Base-by-base conservation (phyloP, 2,329 filamentous ascomycete genomes). In the Sclerotinia subarctica region DNA sequence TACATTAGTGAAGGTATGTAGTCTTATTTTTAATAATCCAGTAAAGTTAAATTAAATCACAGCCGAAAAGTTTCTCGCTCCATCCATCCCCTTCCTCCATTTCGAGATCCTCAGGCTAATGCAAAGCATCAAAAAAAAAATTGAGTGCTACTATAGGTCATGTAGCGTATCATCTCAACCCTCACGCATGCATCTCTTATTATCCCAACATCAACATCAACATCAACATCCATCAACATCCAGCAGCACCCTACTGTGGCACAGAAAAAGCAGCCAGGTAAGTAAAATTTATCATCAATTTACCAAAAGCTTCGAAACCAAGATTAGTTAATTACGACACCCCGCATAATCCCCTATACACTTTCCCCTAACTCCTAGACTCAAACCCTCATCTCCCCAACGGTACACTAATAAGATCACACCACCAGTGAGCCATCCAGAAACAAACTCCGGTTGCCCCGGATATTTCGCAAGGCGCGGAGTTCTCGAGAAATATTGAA, bases 281-380 rank as follows among this genome's bases (percentile, higher is more conserved):
- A 19, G 13, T 51, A 11, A 29, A 35, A 42, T 26, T 26, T 38
- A 63, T 26, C 10, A n/a, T 38, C n/a, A 63, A 24, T 17, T 63
- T 63, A 46, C 15, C 5, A 63, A 51, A 63, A 19, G 46, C 59
- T 51, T 51, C 46, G 29, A 63, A 52, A 51, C 26, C 59, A 38
- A 38, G n/a, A 51, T 1, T 19, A 38, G 59, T 17, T n/a, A 21
- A 38, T 47, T 51, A 42, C n/a, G 46, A 51, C 32, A 52, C 46
- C 46, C 15, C n/a, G 59, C 46, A 63, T 63, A n/a, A 24, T 19
- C 11, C 57, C 21, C 58, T 35, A 24, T 38, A n/a, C 26, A 42
- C 2, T 1, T n/a, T 56, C 21, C 5, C 5, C 21, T n/a, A 15
- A 24, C 13, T 17, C 13, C 32, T 38, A 17, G 7, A 51, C n/a